Conservation (phyloP, 169 alveolate genomes). For the Eimeria acervulina region DNA sequence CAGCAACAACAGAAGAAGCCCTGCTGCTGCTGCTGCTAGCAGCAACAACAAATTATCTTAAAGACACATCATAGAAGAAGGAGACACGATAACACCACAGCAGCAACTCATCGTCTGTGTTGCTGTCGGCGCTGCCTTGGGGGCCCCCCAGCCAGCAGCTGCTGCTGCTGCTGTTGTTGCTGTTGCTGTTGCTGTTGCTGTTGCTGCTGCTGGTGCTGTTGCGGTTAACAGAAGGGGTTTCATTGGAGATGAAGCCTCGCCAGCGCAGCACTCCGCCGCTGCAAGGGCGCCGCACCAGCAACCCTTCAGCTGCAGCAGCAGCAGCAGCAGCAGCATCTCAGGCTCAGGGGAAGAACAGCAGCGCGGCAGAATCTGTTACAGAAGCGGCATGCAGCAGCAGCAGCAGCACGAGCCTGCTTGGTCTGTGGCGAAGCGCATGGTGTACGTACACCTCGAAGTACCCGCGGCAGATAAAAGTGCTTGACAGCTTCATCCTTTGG, state of each 20-base stretch:
- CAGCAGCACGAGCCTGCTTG: neutral
- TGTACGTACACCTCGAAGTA: neutral
- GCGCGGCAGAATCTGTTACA: neutral
- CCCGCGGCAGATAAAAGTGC: neutral
- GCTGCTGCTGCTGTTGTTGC: neutral
- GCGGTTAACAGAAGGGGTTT: neutral
- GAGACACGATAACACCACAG: neutral
- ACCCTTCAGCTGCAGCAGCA: slow-evolving; percentile 4
- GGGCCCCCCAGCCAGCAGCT: slow-evolving; percentile 24
- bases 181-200: neutral
- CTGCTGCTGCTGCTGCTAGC: slow-evolving; percentile 15
- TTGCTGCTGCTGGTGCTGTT: neutral
- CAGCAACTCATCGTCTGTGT: too few species aligned
- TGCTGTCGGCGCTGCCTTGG: neutral
- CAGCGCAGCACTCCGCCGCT: slow-evolving; percentile 6
- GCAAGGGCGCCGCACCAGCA: neutral
- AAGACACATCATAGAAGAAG: neutral
- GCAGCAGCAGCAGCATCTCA: slow-evolving; percentile 11
- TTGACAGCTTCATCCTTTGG: slow-evolving; percentile 28
- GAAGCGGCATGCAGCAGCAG: neutral
- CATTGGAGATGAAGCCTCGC: neutral
- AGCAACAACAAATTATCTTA: neutral
- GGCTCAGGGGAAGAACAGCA: neutral
- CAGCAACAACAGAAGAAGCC: slow-evolving; percentile 13
- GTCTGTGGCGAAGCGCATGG: neutral